phyloP scores from a whole-genome alignment of 1,284 basidiomycete species.

The Naganishia sp. region DNA sequence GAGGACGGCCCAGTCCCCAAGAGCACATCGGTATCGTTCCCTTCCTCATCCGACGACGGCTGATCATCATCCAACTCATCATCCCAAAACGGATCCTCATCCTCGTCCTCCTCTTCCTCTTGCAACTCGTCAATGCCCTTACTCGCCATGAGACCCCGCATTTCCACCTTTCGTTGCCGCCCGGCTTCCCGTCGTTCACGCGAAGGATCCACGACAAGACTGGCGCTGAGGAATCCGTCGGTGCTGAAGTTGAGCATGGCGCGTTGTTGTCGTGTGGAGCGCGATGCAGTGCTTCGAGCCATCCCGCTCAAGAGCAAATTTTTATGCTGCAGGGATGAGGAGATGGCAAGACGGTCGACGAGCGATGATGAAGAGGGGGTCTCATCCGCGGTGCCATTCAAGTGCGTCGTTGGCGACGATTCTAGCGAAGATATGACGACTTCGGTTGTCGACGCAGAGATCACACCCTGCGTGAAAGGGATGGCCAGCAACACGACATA shows the following conservation, averaged over 20 bases:
- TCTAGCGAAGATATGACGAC: constrained; percentile 7
- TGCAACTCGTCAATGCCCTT: constrained; percentile 26
- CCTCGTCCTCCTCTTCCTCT: constrained; percentile 41
- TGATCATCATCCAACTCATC: constrained; percentile 35
- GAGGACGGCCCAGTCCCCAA: not conserved
- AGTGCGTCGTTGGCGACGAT: not conserved
- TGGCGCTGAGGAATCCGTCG: constrained; percentile 21
- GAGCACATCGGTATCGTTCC: constrained; percentile 19
- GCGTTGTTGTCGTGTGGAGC: constrained; percentile 21
- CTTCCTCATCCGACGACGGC: constrained; percentile 34
- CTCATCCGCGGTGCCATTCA: constrained; percentile 2
- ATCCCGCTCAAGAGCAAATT: not conserved
- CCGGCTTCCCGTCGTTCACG: constrained; percentile 18
- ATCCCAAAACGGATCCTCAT: constrained; percentile 32
- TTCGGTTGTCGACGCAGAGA: constrained; percentile 12
- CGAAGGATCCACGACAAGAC: constrained; percentile 16
- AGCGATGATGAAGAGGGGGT: not conserved
- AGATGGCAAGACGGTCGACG: constrained; percentile 13
- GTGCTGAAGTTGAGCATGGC: constrained; percentile 24
- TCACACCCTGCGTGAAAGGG: constrained; percentile 22
- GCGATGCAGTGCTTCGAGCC: constrained; percentile 14
- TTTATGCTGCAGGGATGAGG: constrained; percentile 9
- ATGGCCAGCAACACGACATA: constrained; percentile 11
- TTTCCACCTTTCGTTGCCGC: not conserved
- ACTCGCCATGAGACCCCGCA: constrained; percentile 9